Conservation (phyloP, 1,139 yeast genomes). For the Candida smagusa region DNA sequence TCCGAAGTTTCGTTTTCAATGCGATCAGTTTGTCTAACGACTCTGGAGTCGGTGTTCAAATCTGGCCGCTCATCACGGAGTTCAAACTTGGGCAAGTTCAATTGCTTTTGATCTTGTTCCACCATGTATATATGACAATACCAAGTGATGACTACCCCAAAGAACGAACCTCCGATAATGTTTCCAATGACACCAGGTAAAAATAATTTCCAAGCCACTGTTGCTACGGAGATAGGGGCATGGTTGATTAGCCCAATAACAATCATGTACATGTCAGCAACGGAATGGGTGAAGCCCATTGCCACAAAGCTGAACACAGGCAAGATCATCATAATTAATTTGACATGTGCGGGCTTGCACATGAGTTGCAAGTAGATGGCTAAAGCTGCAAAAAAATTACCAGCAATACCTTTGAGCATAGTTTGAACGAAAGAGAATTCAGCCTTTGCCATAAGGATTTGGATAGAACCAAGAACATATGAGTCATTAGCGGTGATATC, state of each 20-base stretch:
- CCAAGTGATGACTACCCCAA: conserved; percentile 62
- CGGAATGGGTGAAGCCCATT: conserved; percentile 74
- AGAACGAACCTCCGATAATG: conserved; percentile 65
- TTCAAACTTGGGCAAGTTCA: conserved; percentile 64
- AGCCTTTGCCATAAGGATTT: conserved; percentile 46
- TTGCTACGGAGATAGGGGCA: conserved; percentile 58
- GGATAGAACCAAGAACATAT: conserved; percentile 46
- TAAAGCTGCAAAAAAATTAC: conserved; percentile 71
- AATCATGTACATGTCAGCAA: conserved; percentile 74
- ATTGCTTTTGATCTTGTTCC: conserved; percentile 58
- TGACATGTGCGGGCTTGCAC: conserved; percentile 81
- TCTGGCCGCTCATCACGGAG: conserved; percentile 79
- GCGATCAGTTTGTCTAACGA: conserved; percentile 43
- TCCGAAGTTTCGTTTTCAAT: conserved; percentile 6
- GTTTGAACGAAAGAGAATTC: conserved; percentile 53
- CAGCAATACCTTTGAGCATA: conserved; percentile 63
- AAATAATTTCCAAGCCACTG: conserved; percentile 68
- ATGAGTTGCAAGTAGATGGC: conserved; percentile 74
- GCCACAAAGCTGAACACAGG: conserved; percentile 74
- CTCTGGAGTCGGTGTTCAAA: conserved; percentile 71
- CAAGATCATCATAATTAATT: conserved; percentile 56
- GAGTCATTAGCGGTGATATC: conserved; percentile 38
- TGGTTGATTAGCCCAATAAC: conserved; percentile 66
- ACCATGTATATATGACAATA: conserved; percentile 68
- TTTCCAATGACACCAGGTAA: conserved; percentile 70